Evolutionary conservation across 148 eudicot genomes (phyloP).

Genomic region (Cornus suecica): DNA sequence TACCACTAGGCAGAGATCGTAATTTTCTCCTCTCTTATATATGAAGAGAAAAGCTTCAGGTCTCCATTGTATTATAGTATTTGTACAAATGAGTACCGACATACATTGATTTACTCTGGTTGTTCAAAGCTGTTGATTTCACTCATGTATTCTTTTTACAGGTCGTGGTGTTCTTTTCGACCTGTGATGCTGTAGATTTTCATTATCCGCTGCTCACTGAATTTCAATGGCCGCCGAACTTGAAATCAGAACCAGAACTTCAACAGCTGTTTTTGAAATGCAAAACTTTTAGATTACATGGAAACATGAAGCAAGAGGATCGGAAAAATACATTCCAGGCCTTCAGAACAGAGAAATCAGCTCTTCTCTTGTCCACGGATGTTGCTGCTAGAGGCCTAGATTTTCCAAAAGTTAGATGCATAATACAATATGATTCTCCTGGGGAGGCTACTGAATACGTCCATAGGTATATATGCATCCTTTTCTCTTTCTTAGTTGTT

Average conservation of each 20-base stretch:
- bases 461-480: constrained; percentile 59
- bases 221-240: constrained; percentile 49
- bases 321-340: constrained; percentile 69
- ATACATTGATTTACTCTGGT: background rate
- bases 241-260: constrained; percentile 35
- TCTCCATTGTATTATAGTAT: background rate
- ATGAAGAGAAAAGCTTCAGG: background rate
- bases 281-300: constrained; percentile 77
- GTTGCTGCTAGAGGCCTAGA: constrained; percentile 96
- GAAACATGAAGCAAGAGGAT: constrained; percentile 85
- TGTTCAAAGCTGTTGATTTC: constrained; percentile 4
- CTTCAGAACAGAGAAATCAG: constrained; percentile 82
- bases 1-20: background rate
- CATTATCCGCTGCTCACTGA: constrained; percentile 64
- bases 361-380: constrained; percentile 88
- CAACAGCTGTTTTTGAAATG: constrained; percentile 53
- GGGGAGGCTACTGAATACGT: constrained; percentile 99
- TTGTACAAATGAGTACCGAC: background rate
- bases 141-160: constrained; percentile 28
- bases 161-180: constrained; percentile 96
- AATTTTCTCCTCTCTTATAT: background rate
- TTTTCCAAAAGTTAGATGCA: constrained; percentile 85
- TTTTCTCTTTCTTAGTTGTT: background rate
- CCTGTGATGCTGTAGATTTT: constrained; percentile 93
- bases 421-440: constrained; percentile 96